A percentile compares a stretch with the other conserved stretches of the same genome.
phyloP scores from a whole-genome alignment of 1,284 basidiomycete genomes.

The Lentinus polychrous region DNA sequence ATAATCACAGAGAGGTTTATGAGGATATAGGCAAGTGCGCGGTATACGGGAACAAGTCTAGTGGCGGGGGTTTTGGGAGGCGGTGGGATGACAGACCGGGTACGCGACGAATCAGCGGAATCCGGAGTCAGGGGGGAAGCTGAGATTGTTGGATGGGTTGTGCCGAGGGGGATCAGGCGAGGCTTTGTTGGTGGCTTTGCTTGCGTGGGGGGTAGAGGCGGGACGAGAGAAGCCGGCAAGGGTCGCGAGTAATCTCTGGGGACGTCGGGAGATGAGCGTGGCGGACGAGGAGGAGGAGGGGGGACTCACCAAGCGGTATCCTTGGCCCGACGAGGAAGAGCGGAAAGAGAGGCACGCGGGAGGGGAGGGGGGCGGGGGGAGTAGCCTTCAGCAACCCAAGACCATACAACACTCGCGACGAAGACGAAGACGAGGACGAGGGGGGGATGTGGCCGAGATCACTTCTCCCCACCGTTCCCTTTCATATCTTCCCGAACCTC shows the following conservation, averaged over 20 bases:
- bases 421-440: slow-evolving; percentile 14
- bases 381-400: slow-evolving; percentile 20
- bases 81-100: slow-evolving; percentile 10
- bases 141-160: slow-evolving; percentile 16
- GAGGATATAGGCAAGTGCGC: slow-evolving; percentile 1
- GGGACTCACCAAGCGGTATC: slow-evolving; percentile 74
- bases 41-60: neutral
- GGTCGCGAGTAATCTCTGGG: slow-evolving; percentile 81
- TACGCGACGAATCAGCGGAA: slow-evolving; percentile 58
- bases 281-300: slow-evolving; percentile 1
- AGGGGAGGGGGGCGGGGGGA: slow-evolving; percentile 15
- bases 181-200: slow-evolving; percentile 22
- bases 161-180: slow-evolving; percentile 8
- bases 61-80: slow-evolving; percentile 13
- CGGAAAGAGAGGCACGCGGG: slow-evolving; percentile 31
- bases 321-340: slow-evolving; percentile 62
- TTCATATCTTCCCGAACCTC: slow-evolving; percentile 5
- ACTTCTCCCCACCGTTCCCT: neutral
- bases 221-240: slow-evolving; percentile 74
- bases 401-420: slow-evolving; percentile 18
- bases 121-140: slow-evolving; percentile 23
- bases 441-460: neutral
- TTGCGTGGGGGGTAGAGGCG: slow-evolving; percentile 33
- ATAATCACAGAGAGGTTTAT: slow-evolving; percentile 3
- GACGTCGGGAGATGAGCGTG: slow-evolving; percentile 4